phyloP scores from a whole-genome alignment of 805 yeast genomes.

The Kuraishia capsulata region DNA sequence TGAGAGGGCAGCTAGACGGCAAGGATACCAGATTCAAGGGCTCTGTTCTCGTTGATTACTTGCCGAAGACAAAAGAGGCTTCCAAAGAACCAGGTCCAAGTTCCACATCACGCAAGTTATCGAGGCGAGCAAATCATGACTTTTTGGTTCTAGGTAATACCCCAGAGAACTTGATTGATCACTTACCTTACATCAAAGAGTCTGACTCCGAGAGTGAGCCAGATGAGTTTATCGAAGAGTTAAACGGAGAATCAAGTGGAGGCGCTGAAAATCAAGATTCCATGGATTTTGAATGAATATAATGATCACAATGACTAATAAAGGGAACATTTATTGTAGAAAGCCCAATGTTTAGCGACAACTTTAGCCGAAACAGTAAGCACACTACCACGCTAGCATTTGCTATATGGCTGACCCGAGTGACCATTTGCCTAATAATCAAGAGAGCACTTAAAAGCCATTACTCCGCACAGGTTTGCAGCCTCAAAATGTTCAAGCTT shows the following conservation, averaged over 20 bases:
- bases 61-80: conserved; percentile 11
- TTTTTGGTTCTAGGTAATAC: conserved; percentile 24
- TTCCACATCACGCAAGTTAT: conserved; percentile 7
- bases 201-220: neutral
- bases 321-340: too few species aligned
- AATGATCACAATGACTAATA: too few species aligned
- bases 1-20: conserved; percentile 18
- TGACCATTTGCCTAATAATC: too few species aligned
- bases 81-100: neutral
- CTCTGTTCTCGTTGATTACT: conserved; percentile 12
- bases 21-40: conserved; percentile 17
- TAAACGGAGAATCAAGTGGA: neutral
- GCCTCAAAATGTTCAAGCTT: conserved; percentile 7
- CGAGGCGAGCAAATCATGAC: conserved; percentile 14
- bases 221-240: neutral
- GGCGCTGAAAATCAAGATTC: too few species aligned
- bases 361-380: too few species aligned
- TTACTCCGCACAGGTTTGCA: too few species aligned
- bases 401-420: too few species aligned
- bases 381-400: too few species aligned
- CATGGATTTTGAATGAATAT: too few species aligned
- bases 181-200: conserved; percentile 19
- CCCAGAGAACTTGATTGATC: conserved; percentile 20
- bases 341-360: too few species aligned
- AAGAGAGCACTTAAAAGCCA: too few species aligned